phyloP scores from a whole-genome alignment of 805 yeast species.

The Scheffersomyces spartinae region DNA sequence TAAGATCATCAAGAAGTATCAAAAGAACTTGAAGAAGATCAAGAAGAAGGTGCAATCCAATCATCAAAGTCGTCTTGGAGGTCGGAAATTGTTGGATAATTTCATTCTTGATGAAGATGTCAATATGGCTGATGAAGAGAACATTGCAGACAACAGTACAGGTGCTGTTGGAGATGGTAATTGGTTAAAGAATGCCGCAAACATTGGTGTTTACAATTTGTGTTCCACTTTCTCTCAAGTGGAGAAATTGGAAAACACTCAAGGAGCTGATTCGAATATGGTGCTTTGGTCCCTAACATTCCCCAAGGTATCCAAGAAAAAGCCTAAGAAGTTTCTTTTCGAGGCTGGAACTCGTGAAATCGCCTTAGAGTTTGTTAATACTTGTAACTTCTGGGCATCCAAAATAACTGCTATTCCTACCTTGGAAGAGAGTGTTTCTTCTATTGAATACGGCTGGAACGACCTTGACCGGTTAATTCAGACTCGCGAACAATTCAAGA shows the following conservation, averaged over 20 bases:
- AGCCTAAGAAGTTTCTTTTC: slow-evolving; percentile 38
- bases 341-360: slow-evolving; percentile 56
- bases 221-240: slow-evolving; percentile 39
- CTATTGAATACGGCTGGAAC: slow-evolving; percentile 80
- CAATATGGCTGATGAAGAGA: slow-evolving; percentile 3
- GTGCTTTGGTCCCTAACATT: slow-evolving; percentile 44
- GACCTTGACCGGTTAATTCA: slow-evolving; percentile 20
- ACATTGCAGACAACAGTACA: slow-evolving; percentile 10
- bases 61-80: slow-evolving; percentile 1
- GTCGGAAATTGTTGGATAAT: slow-evolving; percentile 4
- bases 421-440: slow-evolving; percentile 53
- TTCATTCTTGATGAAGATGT: slow-evolving; percentile 10
- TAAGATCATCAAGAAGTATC: slow-evolving; percentile 26
- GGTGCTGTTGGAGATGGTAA: slow-evolving; percentile 46
- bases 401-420: slow-evolving; percentile 73
- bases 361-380: slow-evolving; percentile 59
- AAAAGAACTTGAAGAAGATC: slow-evolving; percentile 13
- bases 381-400: slow-evolving; percentile 88
- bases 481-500: slow-evolving; percentile 17
- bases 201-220: slow-evolving; percentile 40
- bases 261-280: slow-evolving; percentile 12
- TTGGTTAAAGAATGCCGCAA: slow-evolving; percentile 55
- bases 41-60: slow-evolving; percentile 9
- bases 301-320: slow-evolving; percentile 30
- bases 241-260: slow-evolving; percentile 12